Evolutionary conservation across 768 basidiomycete genomes (phyloP), one percentile per base, ranked within the genome.

Genomic region (Xerocomellus intermedius): DNA sequence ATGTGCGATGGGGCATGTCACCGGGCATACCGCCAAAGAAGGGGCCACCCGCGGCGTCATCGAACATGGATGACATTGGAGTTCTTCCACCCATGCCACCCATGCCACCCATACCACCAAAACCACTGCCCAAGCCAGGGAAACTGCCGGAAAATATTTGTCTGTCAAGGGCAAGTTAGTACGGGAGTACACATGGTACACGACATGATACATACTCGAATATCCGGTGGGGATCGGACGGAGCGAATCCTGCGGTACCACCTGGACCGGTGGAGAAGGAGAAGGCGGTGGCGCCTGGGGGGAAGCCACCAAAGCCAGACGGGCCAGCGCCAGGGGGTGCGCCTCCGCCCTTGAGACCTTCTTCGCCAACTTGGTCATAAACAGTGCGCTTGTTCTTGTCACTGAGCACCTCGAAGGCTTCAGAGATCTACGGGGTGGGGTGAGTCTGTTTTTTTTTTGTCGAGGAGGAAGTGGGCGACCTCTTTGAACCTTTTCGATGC

Each of bases 281-380:
- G 69, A 82, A 90, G 0, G 84, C 77, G 4, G 70, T 63, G 5
- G 74, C 78, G 2, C 81, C 78, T 6, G 26, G 26, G 14, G 80
- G 77, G 70, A 81, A 82, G 44, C 73, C 71, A 44, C 68, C 64
- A 59, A 77, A 77, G 16, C 77, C 74, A 7, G 77, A 69, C 14
- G 62, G 61, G 37, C 79, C 73, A 41, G 79, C 81, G 41, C 81
- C 81, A 33, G 80, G 82, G 54, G 85, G 82, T 30, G 75, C 63
- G 1, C 77, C 82, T 35, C 82, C 82, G 8, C 82, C 82, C 69
- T 98, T 98, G 61, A 98, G 80, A 2, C 96, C 95, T 53, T 97
- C 95, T 69, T 97, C 94, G 35, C 96, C 96, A 52, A 94, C 87
- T 62, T 97, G 92, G 71, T 97, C 95, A 60, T 94, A 98, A 8